Conservation (phyloP, 257 asterid species). For the Sherardia arvensis region DNA sequence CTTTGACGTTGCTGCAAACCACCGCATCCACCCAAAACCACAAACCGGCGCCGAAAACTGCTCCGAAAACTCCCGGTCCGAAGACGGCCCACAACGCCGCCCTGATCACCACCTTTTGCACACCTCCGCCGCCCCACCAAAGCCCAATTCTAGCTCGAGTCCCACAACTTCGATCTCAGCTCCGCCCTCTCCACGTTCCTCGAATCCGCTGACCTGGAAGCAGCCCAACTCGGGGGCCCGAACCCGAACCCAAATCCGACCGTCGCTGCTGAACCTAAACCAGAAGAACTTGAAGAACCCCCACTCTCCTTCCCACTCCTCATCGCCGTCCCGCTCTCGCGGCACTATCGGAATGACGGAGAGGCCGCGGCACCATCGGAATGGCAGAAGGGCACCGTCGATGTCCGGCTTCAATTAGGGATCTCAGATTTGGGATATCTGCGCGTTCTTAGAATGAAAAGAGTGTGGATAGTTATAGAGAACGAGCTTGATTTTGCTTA, state of each 20-base stretch:
- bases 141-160: constrained; percentile 72
- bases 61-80: constrained; percentile 91
- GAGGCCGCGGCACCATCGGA: no score
- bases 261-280: not conserved
- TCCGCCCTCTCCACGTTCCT: constrained; percentile 82
- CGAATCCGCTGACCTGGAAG: constrained; percentile 27
- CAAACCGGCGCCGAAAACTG: constrained; percentile 95
- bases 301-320: constrained; percentile 26
- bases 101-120: constrained; percentile 39
- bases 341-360: no score
- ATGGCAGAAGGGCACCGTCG: no score
- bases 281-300: no score
- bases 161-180: constrained; percentile 76
- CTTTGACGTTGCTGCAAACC: constrained; percentile 75
- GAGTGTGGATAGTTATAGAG: no score
- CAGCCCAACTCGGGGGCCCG: constrained; percentile 4
- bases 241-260: no score
- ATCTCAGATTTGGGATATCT: no score
- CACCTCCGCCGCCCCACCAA: constrained; percentile 56
- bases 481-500: no score
- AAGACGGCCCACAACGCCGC: constrained; percentile 74
- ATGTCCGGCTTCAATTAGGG: no score
- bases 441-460: no score
- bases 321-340: constrained; percentile 40
- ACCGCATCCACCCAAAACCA: constrained; percentile 99